Base-by-base conservation (phyloP, 768 basidiomycete species). In the Mycena latifolia region DNA sequence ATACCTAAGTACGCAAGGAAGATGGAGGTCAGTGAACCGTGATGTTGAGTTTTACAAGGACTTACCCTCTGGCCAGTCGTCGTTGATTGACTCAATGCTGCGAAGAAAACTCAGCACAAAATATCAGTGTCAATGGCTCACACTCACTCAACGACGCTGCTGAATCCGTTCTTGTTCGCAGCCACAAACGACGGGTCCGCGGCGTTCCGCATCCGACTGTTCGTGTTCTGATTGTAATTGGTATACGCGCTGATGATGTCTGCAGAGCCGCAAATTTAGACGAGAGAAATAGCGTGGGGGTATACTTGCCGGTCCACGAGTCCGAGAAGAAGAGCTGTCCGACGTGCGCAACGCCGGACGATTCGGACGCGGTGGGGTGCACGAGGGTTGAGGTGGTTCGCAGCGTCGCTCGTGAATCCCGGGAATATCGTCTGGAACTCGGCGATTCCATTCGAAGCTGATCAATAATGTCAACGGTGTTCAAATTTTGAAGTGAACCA, bases 291-390 rank as follows among this genome's bases (percentile, higher is more conserved):
- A 10, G 28, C 0, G 17, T 9, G n/a, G n/a, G n/a, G n/a, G n/a
- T n/a, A 22, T 25, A 9, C 66, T 39, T 39, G 33, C 71, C 50
- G 33, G 74, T 79, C 78, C 77, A 79, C 25, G 63, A 65, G 50
- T 81, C 80, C 11, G 75, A 75, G 72, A 82, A 82, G 76, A 80
- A 83, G 15, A 82, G 67, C 54, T 78, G 79, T 6, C 82, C 82
- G 46, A 75, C 71, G 66, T 82, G 81, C 11, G 71, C 54, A 11
- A 77, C 71, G 1, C 60, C 52, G 7, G 76, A 75, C 20, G 74
- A 71, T 27, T 72, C 56, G 25, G 73, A 71, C n/a, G 77, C 73
- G 33, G 72, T 63, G 25, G 71, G 67, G 69, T 78, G 77, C 10
- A 82, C 78, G 25, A 77, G 66, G 69, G 69, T 78, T 80, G 50